Evolutionary conservation across 495 filamentous ascomycete genomes (phyloP).

Genomic region (Hyaloscypha finlandica): DNA sequence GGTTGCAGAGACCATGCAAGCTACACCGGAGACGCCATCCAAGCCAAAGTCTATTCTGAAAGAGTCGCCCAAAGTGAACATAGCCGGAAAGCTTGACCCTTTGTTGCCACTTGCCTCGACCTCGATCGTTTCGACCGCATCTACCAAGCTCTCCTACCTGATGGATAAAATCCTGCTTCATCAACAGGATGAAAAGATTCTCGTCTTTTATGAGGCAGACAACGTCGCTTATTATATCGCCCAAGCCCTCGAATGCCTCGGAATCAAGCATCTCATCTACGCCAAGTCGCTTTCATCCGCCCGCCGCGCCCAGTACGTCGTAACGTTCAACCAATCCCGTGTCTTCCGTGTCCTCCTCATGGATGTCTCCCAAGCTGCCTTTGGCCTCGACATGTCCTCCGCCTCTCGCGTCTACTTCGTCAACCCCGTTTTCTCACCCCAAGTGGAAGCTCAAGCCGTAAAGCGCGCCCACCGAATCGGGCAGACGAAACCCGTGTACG

Average conservation of each 20-base stretch:
- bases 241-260: slow-evolving; percentile 73
- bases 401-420: slow-evolving; percentile 91
- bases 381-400: slow-evolving; percentile 78
- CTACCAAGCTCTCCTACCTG: slow-evolving; percentile 85
- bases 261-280: slow-evolving; percentile 82
- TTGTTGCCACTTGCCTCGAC: slow-evolving; percentile 51
- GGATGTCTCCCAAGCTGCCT: slow-evolving; percentile 85
- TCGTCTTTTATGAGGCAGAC: slow-evolving; percentile 90
- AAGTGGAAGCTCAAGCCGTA: slow-evolving; percentile 88
- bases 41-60: slow-evolving; percentile 15
- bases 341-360: slow-evolving; percentile 77
- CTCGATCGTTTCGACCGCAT: slow-evolving; percentile 74
- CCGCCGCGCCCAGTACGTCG: slow-evolving; percentile 69
- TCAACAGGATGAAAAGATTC: slow-evolving; percentile 76
- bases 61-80: not conserved
- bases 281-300: slow-evolving; percentile 64
- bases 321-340: slow-evolving; percentile 69
- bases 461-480: slow-evolving; percentile 89
- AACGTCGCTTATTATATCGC: slow-evolving; percentile 83
- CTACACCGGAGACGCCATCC: not conserved
- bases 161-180: slow-evolving; percentile 68
- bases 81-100: slow-evolving; percentile 10
- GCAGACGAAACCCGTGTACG: slow-evolving; percentile 75
- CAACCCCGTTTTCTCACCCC: slow-evolving; percentile 83
- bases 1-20: not conserved